Conservation (phyloP, 1,139 yeast species). For the Protomyces gravidus region DNA sequence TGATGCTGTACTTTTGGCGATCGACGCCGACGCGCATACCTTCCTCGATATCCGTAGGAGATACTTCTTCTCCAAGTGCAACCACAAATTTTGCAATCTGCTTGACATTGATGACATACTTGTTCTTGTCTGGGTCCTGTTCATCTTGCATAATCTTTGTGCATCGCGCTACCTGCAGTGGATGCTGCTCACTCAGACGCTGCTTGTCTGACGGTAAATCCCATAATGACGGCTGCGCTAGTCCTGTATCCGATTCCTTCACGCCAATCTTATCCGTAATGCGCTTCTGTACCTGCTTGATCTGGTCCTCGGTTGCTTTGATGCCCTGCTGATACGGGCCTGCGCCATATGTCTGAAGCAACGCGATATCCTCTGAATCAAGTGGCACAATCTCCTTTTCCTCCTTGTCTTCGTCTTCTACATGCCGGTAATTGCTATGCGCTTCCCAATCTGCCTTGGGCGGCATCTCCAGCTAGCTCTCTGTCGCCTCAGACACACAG, state of each 20-base stretch:
- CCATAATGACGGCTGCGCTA: conserved; percentile 95
- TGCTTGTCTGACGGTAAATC: conserved; percentile 95
- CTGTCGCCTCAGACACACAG: too few relatives aligned
- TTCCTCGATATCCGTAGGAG: conserved; percentile 98
- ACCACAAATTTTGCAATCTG: conserved; percentile 96
- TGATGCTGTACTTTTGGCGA: conserved; percentile 92
- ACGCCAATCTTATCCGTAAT: conserved; percentile 87
- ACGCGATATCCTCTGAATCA: conserved; percentile 95
- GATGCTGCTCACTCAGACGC: conserved; percentile 87
- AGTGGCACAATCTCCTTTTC: conserved; percentile 80
- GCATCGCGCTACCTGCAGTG: conserved; percentile 96
- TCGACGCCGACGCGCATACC: conserved; percentile 99
- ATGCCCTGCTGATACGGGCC: conserved; percentile 87
- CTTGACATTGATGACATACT: conserved; percentile 92
- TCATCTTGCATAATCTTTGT: conserved; percentile 80
- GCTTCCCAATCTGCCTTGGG: conserved; percentile 97
- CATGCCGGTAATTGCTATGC: conserved; percentile 48
- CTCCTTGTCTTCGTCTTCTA: conserved; percentile 42
- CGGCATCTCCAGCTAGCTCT: conserved; percentile 52
- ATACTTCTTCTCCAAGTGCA: conserved; percentile 90
- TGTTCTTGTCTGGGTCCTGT: conserved; percentile 67
- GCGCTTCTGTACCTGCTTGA: conserved; percentile 72
- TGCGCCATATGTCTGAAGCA: conserved; percentile 90
- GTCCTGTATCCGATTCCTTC: conserved; percentile 84
- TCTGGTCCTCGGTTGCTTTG: conserved; percentile 77